These are phyloP conservation scores for Rhizoctonia solani DNA, from an alignment of 1,284 basidiomycete genomes.

Conservation along the genomic window DNA sequence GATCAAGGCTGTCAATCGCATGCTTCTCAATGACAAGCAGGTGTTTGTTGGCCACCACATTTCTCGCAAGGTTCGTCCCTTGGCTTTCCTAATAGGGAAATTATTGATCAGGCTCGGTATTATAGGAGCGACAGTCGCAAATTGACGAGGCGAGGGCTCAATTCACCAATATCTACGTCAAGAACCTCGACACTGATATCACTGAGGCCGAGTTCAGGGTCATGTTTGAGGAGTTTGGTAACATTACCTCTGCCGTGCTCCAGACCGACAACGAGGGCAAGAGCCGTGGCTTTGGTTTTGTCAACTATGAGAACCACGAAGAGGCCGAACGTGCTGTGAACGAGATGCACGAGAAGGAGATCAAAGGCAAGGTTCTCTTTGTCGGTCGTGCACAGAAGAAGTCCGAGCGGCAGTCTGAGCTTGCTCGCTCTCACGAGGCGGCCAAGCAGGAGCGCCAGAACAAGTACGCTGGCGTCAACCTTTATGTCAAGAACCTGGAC, in stretches of 20 bases:
- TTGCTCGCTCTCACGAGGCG: constrained; percentile 92
- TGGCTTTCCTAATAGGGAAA: no score
- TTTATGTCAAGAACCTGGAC: constrained; percentile 98
- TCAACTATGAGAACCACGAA: constrained; percentile 94
- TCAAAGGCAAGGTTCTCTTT: constrained; percentile 90
- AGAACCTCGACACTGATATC: constrained; percentile 90
- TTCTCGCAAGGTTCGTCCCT: constrained; percentile 88
- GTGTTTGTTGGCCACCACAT: constrained; percentile 99
- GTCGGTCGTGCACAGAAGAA: constrained; percentile 99
- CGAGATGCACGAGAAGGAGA: constrained; percentile 84
- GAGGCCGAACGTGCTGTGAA: constrained; percentile 92
- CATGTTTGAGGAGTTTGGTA: constrained; percentile 81
- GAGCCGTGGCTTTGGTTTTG: constrained; percentile 97
- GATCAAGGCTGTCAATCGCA: constrained; percentile 99
- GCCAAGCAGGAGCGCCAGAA: constrained; percentile 97
- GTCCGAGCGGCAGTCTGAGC: constrained; percentile 96
- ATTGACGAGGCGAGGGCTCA: constrained; percentile 96
- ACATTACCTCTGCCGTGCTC: constrained; percentile 87
- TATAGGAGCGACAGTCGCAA: constrained; percentile 92
- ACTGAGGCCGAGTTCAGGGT: constrained; percentile 86
- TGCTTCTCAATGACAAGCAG: constrained; percentile 99
- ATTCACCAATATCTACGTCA: constrained; percentile 98
- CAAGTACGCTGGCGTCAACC: constrained; percentile 99
- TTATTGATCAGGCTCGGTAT: no score
- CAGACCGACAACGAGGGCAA: constrained; percentile 84